A percentile compares a stretch with the other conserved stretches of the same genome.
Evolutionary conservation across 2,329 filamentous ascomycete species (phyloP).

Genomic region (Zymoseptoria passerinii): DNA sequence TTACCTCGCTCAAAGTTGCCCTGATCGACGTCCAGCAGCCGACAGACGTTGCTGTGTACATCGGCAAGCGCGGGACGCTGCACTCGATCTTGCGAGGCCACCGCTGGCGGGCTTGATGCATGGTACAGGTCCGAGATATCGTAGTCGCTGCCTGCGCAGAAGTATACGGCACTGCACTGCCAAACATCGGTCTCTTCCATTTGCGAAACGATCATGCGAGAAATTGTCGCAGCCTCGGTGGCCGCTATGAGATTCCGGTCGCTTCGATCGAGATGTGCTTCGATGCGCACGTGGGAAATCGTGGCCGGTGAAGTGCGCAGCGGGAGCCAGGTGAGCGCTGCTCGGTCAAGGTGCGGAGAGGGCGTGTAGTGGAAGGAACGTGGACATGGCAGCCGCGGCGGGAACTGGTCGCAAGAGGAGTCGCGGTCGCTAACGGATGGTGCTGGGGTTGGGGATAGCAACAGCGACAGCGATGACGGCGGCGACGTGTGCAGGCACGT

Average conservation of each 20-base stretch:
- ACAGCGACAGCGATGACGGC: constrained; percentile 5
- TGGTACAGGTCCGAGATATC: constrained; percentile 21
- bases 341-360: neutral
- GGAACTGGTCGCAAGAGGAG: neutral
- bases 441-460: neutral
- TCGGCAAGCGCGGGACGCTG: constrained; percentile 7
- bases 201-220: constrained; percentile 9
- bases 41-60: constrained; percentile 23
- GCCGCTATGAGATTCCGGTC: neutral
- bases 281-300: neutral
- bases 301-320: neutral
- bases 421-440: neutral
- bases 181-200: constrained; percentile 25
- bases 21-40: constrained; percentile 26
- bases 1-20: constrained; percentile 28
- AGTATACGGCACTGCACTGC: constrained; percentile 27
- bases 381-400: constrained; percentile 4
- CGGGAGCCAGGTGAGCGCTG: neutral
- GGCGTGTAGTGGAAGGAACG: constrained; percentile 5
- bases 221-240: neutral
- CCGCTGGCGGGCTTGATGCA: constrained; percentile 10
- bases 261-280: neutral
- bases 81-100: constrained; percentile 3
- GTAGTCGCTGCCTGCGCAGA: constrained; percentile 19
- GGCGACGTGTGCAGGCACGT: constrained; percentile 1